Evolutionary conservation across 2,329 filamentous ascomycete species (phyloP), one percentile per base, ranked within the genome.

Genomic region (Sclerotinia spermophila): DNA sequence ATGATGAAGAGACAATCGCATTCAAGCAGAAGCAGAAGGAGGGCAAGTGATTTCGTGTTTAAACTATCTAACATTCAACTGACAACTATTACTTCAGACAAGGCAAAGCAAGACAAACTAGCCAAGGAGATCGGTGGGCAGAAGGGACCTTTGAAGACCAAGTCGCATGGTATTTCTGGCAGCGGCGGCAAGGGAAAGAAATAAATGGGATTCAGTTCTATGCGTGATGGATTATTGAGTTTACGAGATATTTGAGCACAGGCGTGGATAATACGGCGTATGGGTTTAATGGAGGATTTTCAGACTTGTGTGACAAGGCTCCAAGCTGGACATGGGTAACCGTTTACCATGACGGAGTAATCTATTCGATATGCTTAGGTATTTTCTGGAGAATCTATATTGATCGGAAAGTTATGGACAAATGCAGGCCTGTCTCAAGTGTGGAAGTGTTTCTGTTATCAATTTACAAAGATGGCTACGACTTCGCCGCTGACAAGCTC

Each of bases 121-220:
- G 90, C 92, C 60, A 90, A 91, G 78, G 77, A 76, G 40, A 92
- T 92, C 82, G 27, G 48, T 59, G 65, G 53, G 27, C 65, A 67
- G 27, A 97, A 96, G 84, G 95, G 95, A 4, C 94, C 95, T 51
- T 81, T 97, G 80, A 94, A 94, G 83, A 91, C 89, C 44, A 94
- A 93, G 45, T 82, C 86, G 64, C 93, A 96, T 83, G 94, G 93
- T 73, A 97, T 98, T 85, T 97, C 97, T 90, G 97, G 97, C 89
- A 96, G 92, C 73, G 94, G 94, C 82, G 97, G 92, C 97, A 97
- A 90, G 97, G 35, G 70, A 73, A 72, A 65, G 62, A 69, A 53
- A 44, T 59, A 60, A 55, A 71, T 55, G 35, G 17, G 8, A 17
- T 58, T 62, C 30, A 45, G 15, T 48, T 66, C 45, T 40, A 56